Base-by-base conservation (phyloP, 805 yeast species). In the Kluyveromyces starmeri region DNA sequence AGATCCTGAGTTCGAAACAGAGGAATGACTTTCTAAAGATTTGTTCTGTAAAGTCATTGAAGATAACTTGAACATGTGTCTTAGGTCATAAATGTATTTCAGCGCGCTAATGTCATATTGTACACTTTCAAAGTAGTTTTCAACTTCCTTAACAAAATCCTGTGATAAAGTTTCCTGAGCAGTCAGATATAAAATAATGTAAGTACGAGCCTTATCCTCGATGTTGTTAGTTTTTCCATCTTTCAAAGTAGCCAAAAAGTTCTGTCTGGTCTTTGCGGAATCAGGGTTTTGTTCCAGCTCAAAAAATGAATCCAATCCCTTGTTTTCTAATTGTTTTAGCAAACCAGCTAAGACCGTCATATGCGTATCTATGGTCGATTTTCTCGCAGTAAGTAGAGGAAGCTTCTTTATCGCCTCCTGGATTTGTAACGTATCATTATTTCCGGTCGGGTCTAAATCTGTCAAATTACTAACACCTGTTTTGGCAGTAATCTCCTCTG, bases 301-400 rank as follows among this genome's bases (percentile, higher is more conserved):
- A 57, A 89, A 92, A 47, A 88, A 82, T 37, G 86, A 76, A 50
- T 94, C 98, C 46, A 92, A 68, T 12, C 79, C 78, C 44, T 89
- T 81, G n/a, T 80, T 77, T 49, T 89, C 92, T 40, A 92, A 67
- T 45, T 86, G 85, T 51, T 78, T 76, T 40, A 92, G 70, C 34
- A 92, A 64, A 13, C 86, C 73, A 7, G 96, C 83, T 42, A 94
- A 74, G 17, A 92, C 88, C 50, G 84, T 86, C 95, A 92, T 89
- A 61, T 92, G 99, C 78, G 84, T 83, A 62, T 92, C 99, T 47
- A 92, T 79, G 20, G 85, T 75, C 35, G 76, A 68, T 57, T 92
- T 92, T 48, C 94, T 74, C 5, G 85, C 83, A 0, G 96, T 84
- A 41, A 92, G 66, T 56, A 86, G 95, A 3, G 98, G 99, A 38